Conservation (phyloP, 768 basidiomycete genomes). For the Melanogaster broomeanus region DNA sequence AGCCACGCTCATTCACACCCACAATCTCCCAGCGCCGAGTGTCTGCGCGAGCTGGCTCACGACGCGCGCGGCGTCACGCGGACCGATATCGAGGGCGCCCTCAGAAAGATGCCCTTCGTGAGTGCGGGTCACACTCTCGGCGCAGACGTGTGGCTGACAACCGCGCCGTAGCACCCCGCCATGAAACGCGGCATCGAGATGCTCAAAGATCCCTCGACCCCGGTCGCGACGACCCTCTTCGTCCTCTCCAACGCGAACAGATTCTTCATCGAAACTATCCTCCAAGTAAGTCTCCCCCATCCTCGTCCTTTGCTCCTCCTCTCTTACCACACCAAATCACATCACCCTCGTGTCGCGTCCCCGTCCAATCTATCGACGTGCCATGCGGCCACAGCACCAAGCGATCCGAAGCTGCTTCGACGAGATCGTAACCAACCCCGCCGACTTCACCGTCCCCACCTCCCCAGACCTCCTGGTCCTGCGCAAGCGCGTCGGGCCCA, state of each 20-base stretch:
- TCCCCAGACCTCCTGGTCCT: constrained; percentile 69
- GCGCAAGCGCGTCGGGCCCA: constrained; percentile 71
- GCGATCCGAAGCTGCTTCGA: constrained; percentile 72
- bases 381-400: constrained; percentile 56
- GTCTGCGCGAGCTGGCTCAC: constrained; percentile 58
- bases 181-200: constrained; percentile 88
- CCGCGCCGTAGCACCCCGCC: constrained; percentile 78
- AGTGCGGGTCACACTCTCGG: constrained; percentile 23
- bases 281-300: constrained; percentile 53
- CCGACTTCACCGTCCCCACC: constrained; percentile 70
- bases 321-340: not conserved
- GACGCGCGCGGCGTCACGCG: constrained; percentile 67
- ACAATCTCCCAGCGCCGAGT: constrained; percentile 53
- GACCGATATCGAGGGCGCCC: constrained; percentile 74
- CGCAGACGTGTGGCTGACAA: not conserved
- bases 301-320: not conserved
- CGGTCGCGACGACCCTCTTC: constrained; percentile 70
- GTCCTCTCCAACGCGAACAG: constrained; percentile 94
- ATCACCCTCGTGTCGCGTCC: no score
- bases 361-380: no score
- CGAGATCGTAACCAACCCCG: constrained; percentile 91
- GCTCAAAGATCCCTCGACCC: constrained; percentile 65
- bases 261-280: constrained; percentile 88
- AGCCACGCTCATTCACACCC: not conserved
- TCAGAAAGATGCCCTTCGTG: constrained; percentile 87